Evolutionary conservation across 2,329 filamentous ascomycete species (phyloP), one percentile per base, ranked within the genome.

Genomic region (Trichoderma guizhouense): DNA sequence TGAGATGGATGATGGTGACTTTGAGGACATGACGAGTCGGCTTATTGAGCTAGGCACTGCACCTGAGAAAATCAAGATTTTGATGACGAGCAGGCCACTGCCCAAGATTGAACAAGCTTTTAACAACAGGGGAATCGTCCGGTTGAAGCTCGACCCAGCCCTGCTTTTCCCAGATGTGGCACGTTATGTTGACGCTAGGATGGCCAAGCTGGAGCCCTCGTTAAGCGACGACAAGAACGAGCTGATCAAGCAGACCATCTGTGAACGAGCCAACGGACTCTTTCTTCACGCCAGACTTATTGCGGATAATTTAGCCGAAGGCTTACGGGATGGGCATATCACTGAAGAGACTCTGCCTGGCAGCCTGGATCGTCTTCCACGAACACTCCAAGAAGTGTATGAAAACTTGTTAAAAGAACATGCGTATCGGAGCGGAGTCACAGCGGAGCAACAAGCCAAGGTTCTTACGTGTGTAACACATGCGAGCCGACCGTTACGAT

Each of bases 1-100:
- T 63, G 60, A 63, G 60, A 63, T 63, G 60, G 60, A 63, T 18
- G 60, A 63, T 43, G 60, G 34, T 9, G 60, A 63, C 11, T 63
- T 63, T 12, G 14, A 63, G 34, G 60, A 15, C 34, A 63, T 63
- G 60, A 15, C 34, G 24, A 14, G 18, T 28, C 60, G 60, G 2
- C 60, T 53, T 6, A 3, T 53, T 53, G 47, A 53, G n/a, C 21
- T 53, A 14, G 21, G 47, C 21, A 14, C 47, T 24, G 47, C 3
- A 7, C 47, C 47, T 53, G n/a, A 7, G 5, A 53, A 21, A 53
- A 1, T 53, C 6, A 24, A 12, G 47, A 21, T 53, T 53, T 3
- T 53, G 47, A 53, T 53, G 47, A 53, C 47, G 11, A 53, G 47
- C 5, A 53, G 47, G 47, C 47, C 47, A 7, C 47, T 53, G 21